Conservation (phyloP, 768 basidiomycete genomes). For the Suillus lakei region DNA sequence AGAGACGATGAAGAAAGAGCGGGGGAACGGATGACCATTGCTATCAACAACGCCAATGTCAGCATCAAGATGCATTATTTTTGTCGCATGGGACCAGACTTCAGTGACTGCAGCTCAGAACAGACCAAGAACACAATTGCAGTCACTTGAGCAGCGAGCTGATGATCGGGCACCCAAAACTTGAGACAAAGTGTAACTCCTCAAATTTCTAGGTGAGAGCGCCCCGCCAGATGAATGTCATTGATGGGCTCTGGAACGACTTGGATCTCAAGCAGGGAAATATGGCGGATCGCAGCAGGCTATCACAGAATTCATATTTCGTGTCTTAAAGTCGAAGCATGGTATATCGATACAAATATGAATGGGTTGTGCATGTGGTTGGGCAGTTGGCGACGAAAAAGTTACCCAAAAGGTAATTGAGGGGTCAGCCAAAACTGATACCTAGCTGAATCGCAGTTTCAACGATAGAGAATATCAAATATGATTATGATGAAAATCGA, state of each 20-base stretch:
- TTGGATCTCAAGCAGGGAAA: not conserved
- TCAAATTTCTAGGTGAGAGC: too few species aligned
- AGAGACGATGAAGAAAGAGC: not conserved
- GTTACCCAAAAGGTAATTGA: too few species aligned
- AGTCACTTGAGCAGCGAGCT: not conserved
- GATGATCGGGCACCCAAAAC: not conserved
- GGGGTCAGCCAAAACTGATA: not conserved
- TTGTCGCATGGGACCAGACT: not conserved
- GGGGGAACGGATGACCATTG: too few species aligned
- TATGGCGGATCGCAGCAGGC: not conserved
- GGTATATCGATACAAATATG: not conserved
- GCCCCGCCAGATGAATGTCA: not conserved
- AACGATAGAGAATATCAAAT: not conserved
- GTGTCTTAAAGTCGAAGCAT: not conserved
- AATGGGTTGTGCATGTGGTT: not conserved
- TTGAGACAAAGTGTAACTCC: too few species aligned
- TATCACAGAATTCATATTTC: not conserved
- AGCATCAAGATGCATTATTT: not conserved
- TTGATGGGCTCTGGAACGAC: not conserved
- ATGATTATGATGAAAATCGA: too few species aligned
- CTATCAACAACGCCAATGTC: too few species aligned
- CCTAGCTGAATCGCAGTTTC: not conserved
- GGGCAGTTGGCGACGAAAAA: not conserved
- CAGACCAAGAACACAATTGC: not conserved
- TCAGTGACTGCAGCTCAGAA: not conserved